Base-by-base conservation (phyloP, 805 yeast genomes). In the Pichia thaimueangensis region DNA sequence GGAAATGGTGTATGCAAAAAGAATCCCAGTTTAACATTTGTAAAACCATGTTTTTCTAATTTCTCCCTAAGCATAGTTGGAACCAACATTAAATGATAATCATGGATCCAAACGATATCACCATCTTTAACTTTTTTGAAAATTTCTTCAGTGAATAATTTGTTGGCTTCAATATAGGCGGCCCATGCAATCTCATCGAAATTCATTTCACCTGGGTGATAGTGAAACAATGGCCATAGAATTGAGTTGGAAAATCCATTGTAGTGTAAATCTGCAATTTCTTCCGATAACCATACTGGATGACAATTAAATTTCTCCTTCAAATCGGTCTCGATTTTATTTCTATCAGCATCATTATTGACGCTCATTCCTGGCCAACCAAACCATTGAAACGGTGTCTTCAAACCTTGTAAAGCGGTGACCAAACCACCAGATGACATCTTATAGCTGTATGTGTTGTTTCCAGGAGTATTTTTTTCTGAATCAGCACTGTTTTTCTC, bases 371-470 rank as follows among this genome's bases (percentile, higher is more conserved):
- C 94, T 2, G 97, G 96, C 99, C 99, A 93, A 13, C 99, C 99
- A 56, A 86, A 80, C 99, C 99, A 93, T 59, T 88, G 93, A 64
- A 88, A 88, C 37, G 83, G 81, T 56, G 85, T 84, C 61, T 86
- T 86, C 41, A 93, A 67, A 1, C 97, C 97, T 57, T 89, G 95
- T 32, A 93, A 68, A 0, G 97, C 98, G 1, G 97, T 87, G 20
- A 94, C 98, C 37, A 93, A 74, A 2, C 99, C 99, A 22, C 99
- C 99, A 2, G 96, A 85, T 24, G 97, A 88, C 97, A 93, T 86
- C 37, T 80, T 65, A 62, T 91, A 93, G 46, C 78, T 79, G 60
- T 87, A 93, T 11, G 72, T 62, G 3, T 91, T 37, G 24, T 15
- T 15, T 6, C 13, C 20, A 4, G 20, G 17, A 7, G 22, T 7